A percentile compares a stretch with the other conserved stretches of the same genome.
Evolutionary conservation across 139 green algal species (phyloP).

Genomic region (Klebsormidium nitens): DNA sequence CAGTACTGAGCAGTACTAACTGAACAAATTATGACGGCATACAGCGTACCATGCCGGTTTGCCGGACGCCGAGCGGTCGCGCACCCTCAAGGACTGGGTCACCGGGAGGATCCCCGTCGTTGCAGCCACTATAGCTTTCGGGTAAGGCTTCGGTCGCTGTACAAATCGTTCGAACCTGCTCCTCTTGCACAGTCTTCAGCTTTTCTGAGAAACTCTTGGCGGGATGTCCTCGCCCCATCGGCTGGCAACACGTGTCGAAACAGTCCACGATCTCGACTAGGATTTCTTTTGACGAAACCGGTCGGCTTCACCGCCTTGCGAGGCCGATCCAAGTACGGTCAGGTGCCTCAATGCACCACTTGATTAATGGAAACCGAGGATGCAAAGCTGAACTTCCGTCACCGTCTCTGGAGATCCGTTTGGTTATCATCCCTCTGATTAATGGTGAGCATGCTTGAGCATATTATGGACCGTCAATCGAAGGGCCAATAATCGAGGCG

Average conservation of each 20-base stretch:
- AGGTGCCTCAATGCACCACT: too few species aligned
- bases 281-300: not conserved
- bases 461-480: too few species aligned
- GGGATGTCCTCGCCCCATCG: not conserved
- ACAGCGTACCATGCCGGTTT: conserved; percentile 58
- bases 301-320: not conserved
- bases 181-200: not conserved
- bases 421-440: too few species aligned
- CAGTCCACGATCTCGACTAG: not conserved
- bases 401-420: too few species aligned
- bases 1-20: too few species aligned
- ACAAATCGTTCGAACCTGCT: not conserved
- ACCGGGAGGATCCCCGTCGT: conserved; percentile 48
- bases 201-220: not conserved
- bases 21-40: too few species aligned
- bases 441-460: too few species aligned
- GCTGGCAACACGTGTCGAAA: not conserved
- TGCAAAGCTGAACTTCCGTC: too few species aligned
- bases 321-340: not conserved
- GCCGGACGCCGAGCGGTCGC: conserved; percentile 1
- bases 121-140: conserved; percentile 72
- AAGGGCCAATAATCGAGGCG: too few species aligned
- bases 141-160: conserved; percentile 21
- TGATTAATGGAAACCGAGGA: too few species aligned
- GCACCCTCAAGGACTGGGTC: conserved; percentile 50